phyloP scores from a whole-genome alignment of 2,329 filamentous ascomycete genomes.

The Penicillium digitatum region DNA sequence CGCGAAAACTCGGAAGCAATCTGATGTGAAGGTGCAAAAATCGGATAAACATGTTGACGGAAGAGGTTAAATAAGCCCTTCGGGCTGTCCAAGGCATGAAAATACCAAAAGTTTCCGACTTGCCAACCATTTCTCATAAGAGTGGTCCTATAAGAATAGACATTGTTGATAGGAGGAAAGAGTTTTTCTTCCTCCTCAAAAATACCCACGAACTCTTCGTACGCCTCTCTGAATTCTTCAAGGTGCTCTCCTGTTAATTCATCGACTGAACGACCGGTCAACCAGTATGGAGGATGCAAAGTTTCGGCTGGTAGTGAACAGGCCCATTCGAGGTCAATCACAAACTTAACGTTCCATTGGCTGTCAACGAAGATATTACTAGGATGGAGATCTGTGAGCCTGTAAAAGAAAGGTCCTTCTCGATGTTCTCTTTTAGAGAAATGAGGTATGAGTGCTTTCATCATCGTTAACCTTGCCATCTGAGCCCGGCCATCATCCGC shows the following conservation, averaged over 20 bases:
- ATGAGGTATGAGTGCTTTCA: constrained; percentile 28
- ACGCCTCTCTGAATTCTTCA: constrained; percentile 7
- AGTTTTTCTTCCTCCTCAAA: constrained; percentile 22
- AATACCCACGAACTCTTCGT: constrained; percentile 18
- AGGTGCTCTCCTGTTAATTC: constrained; percentile 8
- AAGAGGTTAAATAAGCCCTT: too few relatives aligned
- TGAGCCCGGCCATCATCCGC: constrained; percentile 30
- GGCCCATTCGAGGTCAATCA: constrained; percentile 31
- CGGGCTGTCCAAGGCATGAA: too few relatives aligned
- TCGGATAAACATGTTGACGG: too few relatives aligned
- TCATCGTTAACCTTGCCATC: constrained; percentile 28
- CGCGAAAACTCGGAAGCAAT: too few relatives aligned
- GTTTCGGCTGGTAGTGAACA: constrained; percentile 25
- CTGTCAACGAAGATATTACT: constrained; percentile 37
- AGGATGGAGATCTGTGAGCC: constrained; percentile 38
- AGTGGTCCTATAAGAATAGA: neutral
- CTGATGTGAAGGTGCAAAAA: too few relatives aligned
- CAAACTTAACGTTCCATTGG: constrained; percentile 27
- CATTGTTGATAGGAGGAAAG: neutral
- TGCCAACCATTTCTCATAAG: too few relatives aligned
- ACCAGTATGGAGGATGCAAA: constrained; percentile 23
- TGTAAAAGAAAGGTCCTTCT: constrained; percentile 34
- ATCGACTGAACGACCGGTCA: constrained; percentile 17
- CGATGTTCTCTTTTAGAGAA: constrained; percentile 30
- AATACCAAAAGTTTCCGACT: too few relatives aligned